phyloP scores from a whole-genome alignment of 495 filamentous ascomycete genomes.

The Penicillium daleae region DNA sequence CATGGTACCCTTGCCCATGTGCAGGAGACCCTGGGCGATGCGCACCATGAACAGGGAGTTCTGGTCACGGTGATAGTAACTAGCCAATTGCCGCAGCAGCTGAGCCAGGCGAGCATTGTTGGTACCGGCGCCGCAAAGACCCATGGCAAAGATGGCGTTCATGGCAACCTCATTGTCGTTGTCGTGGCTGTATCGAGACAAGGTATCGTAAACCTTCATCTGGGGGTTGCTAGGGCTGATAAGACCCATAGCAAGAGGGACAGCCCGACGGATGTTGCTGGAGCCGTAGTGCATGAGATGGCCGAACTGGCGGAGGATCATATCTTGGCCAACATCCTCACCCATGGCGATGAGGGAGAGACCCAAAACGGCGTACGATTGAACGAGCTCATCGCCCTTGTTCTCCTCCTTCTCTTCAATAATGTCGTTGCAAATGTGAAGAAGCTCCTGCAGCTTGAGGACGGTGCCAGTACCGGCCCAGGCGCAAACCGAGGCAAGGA shows the following conservation, averaged over 20 bases:
- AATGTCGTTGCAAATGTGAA: conserved; percentile 97
- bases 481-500: conserved; percentile 92
- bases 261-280: conserved; percentile 92
- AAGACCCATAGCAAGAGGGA: conserved; percentile 96
- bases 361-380: conserved; percentile 94
- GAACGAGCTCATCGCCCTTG: conserved; percentile 90
- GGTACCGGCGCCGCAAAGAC: conserved; percentile 91
- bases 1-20: conserved; percentile 99
- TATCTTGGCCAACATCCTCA: conserved; percentile 97
- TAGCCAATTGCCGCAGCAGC: conserved; percentile 89
- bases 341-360: conserved; percentile 96
- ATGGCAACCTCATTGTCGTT: conserved; percentile 98
- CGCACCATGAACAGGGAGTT: conserved; percentile 98
- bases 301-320: conserved; percentile 96
- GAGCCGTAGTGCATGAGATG: conserved; percentile 99
- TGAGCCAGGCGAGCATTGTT: conserved; percentile 98
- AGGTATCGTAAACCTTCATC: conserved; percentile 99
- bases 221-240: conserved; percentile 97
- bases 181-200: conserved; percentile 98
- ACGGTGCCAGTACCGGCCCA: conserved; percentile 98
- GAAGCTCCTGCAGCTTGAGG: conserved; percentile 91
- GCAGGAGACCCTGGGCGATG: conserved; percentile 94
- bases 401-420: conserved; percentile 92
- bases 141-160: conserved; percentile 99
- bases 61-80: conserved; percentile 96